These are phyloP conservation scores for Trichoderma koningii DNA, from an alignment of 2,329 filamentous ascomycete species.

Conservation along the genomic window DNA sequence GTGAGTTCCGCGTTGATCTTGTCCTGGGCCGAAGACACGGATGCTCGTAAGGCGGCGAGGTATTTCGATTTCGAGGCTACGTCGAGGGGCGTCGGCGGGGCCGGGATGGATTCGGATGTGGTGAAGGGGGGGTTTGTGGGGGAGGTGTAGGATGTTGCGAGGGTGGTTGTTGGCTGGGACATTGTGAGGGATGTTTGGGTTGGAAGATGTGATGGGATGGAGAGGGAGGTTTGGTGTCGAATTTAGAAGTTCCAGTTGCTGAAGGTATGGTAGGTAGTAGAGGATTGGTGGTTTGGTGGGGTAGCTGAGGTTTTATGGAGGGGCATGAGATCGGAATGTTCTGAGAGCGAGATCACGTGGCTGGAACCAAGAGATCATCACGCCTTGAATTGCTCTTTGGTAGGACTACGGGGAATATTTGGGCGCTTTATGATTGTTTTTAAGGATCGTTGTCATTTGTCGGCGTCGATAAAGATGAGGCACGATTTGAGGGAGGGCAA, in stretches of 20 bases:
- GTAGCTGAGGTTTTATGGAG: conserved; percentile 22
- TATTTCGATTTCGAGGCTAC: conserved; percentile 58
- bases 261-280: neutral
- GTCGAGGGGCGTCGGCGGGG: conserved; percentile 38
- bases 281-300: conserved; percentile 30
- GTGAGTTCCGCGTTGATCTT: conserved; percentile 72
- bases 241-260: neutral
- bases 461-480: too few relatives aligned
- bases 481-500: neutral
- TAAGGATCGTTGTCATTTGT: neutral
- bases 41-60: conserved; percentile 59
- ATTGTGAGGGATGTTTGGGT: neutral
- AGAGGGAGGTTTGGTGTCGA: neutral
- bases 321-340: neutral
- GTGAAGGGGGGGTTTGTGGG: conserved; percentile 52
- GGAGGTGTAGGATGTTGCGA: conserved; percentile 59
- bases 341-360: conserved; percentile 11
- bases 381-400: neutral
- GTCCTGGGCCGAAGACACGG: conserved; percentile 62
- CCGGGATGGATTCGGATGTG: conserved; percentile 42
- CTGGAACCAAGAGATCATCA: neutral
- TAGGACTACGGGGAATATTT: neutral
- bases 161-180: conserved; percentile 25
- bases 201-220: neutral
- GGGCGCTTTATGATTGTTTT: too few relatives aligned